Evolutionary conservation across 805 yeast species (phyloP).

Genomic region (Zygoascus flipseniorum): DNA sequence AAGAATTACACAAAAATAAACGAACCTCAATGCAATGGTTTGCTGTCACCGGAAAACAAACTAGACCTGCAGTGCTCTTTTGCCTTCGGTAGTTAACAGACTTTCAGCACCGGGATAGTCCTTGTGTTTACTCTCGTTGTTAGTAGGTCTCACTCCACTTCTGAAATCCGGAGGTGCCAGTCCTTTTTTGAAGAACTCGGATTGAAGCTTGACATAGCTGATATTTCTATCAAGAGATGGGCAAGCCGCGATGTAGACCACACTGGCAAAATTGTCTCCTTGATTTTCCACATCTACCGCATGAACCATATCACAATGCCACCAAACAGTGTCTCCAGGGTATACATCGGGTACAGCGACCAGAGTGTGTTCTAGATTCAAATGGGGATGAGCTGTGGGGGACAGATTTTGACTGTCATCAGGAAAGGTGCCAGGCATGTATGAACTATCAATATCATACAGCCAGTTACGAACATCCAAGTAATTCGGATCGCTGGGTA

Average conservation of each 20-base stretch:
- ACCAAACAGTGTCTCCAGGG: slow-evolving; percentile 37
- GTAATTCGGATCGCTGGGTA: slow-evolving; percentile 10
- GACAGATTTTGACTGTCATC: slow-evolving; percentile 26
- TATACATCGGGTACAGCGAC: slow-evolving; percentile 32
- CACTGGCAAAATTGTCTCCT: slow-evolving; percentile 32
- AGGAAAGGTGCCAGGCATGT: slow-evolving; percentile 27
- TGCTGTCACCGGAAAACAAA: background rate
- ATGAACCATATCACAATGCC: slow-evolving; percentile 39
- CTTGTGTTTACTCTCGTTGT: background rate
- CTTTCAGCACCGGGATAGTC: background rate
- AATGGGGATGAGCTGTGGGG: slow-evolving; percentile 30
- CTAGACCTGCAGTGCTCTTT: background rate
- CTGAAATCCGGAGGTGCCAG: slow-evolving; percentile 13
- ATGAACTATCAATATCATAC: slow-evolving; percentile 2
- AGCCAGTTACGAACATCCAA: background rate
- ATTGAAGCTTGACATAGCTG: slow-evolving; percentile 16
- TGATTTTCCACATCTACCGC: slow-evolving; percentile 33
- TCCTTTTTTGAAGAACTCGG: slow-evolving; percentile 14
- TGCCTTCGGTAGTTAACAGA: background rate
- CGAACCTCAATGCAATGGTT: too few species aligned
- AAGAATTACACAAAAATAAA: too few species aligned
- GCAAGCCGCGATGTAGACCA: slow-evolving; percentile 32
- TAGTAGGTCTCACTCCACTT: background rate
- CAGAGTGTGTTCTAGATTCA: slow-evolving; percentile 28
- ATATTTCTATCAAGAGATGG: slow-evolving; percentile 23